A percentile compares a stretch with the other conserved stretches of the same genome.
These are phyloP conservation scores for Penicillium sp. DNA, from an alignment of 2,329 filamentous ascomycete species.

Conservation along the genomic window DNA sequence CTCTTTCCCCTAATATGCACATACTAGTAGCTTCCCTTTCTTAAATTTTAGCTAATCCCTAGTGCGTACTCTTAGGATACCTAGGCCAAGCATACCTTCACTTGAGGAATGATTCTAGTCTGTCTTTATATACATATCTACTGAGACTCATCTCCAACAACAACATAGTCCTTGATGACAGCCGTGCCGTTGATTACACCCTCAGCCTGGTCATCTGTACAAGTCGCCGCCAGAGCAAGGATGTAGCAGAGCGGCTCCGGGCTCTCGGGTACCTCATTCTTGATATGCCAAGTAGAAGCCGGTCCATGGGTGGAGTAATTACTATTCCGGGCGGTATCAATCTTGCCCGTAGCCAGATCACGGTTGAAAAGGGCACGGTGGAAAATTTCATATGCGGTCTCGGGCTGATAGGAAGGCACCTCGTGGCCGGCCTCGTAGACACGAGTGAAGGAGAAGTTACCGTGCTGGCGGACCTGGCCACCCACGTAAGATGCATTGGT, in stretches of 20 bases:
- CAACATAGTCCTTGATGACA: conserved; percentile 51
- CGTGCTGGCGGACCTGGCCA: conserved; percentile 52
- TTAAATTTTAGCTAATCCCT: too few relatives aligned
- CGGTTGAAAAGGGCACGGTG: conserved; percentile 54
- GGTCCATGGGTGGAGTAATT: conserved; percentile 48
- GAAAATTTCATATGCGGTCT: conserved; percentile 60
- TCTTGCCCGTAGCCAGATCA: conserved; percentile 60
- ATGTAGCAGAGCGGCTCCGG: conserved; percentile 53
- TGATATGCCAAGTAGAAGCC: conserved; percentile 48
- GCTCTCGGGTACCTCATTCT: conserved; percentile 47
- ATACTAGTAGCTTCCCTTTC: too few relatives aligned
- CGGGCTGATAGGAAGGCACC: conserved; percentile 59
- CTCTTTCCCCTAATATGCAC: too few relatives aligned
- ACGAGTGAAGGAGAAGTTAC: conserved; percentile 54
- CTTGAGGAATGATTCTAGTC: too few relatives aligned
- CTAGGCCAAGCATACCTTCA: too few relatives aligned
- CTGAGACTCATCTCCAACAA: conserved; percentile 34
- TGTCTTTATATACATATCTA: background rate
- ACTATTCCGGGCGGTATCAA: conserved; percentile 39
- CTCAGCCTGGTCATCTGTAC: conserved; percentile 50
- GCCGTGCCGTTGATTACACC: conserved; percentile 52
- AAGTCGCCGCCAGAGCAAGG: conserved; percentile 42
- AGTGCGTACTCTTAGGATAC: too few relatives aligned
- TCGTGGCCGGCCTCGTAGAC: conserved; percentile 55
- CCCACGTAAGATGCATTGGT: conserved; percentile 50